These are phyloP conservation scores for Stachybotrys chlorohalonatus DNA, from an alignment of 2,329 filamentous ascomycete species.

Conservation along the genomic window DNA sequence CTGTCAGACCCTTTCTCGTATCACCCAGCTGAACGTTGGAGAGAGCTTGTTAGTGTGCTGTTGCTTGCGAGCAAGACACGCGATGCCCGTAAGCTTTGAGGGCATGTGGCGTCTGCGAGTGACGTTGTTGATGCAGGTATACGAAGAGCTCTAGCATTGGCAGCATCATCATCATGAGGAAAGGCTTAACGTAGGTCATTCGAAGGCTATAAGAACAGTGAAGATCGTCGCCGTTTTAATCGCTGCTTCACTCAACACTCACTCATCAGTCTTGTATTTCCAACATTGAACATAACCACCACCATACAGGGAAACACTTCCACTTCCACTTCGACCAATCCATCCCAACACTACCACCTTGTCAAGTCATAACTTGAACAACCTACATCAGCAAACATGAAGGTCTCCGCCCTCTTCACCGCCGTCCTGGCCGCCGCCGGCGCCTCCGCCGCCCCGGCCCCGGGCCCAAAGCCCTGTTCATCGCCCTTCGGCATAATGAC, in stretches of 20 bases:
- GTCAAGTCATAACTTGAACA: background rate
- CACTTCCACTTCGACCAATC: background rate
- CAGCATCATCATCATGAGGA: background rate
- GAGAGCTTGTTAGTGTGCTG: too few relatives aligned
- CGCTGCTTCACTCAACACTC: background rate
- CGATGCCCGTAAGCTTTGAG: background rate
- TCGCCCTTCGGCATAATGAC: slow-evolving; percentile 36
- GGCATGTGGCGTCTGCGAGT: background rate
- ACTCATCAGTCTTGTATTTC: background rate
- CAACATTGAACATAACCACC: too few relatives aligned
- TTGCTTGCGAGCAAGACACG: too few relatives aligned
- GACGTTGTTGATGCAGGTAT: background rate
- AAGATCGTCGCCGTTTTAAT: background rate
- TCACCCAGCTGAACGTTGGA: too few relatives aligned
- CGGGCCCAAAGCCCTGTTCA: background rate
- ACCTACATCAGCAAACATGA: slow-evolving; percentile 12
- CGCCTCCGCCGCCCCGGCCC: slow-evolving; percentile 9
- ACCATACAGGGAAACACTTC: too few relatives aligned
- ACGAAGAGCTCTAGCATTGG: background rate
- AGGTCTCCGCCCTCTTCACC: slow-evolving; percentile 15
- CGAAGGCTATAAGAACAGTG: background rate
- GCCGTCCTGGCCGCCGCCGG: slow-evolving; percentile 17
- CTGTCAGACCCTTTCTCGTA: too few relatives aligned
- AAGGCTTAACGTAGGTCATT: background rate
- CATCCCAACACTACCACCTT: background rate